Percentiles rank a stretch among this genome's conserved stretches.
Evolutionary conservation across 345 rosid genomes (phyloP).

Genomic region (Eucalyptus camaldulensis): DNA sequence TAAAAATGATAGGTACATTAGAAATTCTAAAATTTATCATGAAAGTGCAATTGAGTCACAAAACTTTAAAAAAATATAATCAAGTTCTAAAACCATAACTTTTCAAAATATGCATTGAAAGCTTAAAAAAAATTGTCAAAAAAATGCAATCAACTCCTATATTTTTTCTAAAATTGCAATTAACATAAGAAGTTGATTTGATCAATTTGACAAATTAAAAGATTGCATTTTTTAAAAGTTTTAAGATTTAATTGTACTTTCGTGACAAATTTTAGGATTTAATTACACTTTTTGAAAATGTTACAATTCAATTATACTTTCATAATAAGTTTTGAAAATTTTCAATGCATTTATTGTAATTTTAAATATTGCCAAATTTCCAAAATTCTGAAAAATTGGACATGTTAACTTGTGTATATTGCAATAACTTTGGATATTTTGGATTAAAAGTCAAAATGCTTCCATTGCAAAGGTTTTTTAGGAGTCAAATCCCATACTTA

Average conservation of each 20-base stretch:
- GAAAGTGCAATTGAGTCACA: accelerated
- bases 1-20: not conserved
- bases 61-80: too few relatives aligned
- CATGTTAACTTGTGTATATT: not conserved
- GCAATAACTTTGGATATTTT: not conserved
- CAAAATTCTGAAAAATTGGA: not conserved
- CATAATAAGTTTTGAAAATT: too few relatives aligned
- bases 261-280: too few relatives aligned
- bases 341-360: too few relatives aligned
- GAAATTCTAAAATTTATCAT: accelerated
- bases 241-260: not conserved
- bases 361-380: not conserved
- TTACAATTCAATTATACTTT: too few relatives aligned
- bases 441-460: not conserved
- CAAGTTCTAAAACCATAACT: too few relatives aligned
- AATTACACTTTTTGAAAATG: too few relatives aligned
- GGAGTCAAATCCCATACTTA: too few relatives aligned
- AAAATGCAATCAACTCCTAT: too few relatives aligned
- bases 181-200: not conserved
- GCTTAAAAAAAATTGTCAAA: too few relatives aligned
- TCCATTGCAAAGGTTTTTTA: not conserved
- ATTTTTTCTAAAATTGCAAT: not conserved
- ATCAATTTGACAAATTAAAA: not conserved
- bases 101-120: too few relatives aligned
- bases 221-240: accelerated